Evolutionary conservation across 192 early-diverging fungal genomes (phyloP).

Genomic region (Mortierella antarctica): DNA sequence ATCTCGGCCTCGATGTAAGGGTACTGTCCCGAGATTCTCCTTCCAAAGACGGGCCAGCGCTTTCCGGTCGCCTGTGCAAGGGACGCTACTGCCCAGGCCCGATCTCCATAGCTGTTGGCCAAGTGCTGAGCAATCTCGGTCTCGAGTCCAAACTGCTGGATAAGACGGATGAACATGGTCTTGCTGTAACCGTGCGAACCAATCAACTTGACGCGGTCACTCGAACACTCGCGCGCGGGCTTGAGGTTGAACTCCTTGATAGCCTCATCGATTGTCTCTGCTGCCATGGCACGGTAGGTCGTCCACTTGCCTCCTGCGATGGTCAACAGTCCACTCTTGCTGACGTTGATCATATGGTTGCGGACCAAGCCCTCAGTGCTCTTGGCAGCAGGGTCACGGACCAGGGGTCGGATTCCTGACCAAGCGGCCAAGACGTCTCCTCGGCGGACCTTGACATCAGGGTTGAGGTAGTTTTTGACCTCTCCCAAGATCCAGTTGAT

Average conservation of each 20-base stretch:
- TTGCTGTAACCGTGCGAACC: constrained; percentile 89
- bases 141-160: constrained; percentile 96
- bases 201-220: constrained; percentile 80
- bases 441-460: constrained; percentile 96
- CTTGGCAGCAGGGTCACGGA: constrained; percentile 93
- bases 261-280: constrained; percentile 92
- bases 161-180: constrained; percentile 95
- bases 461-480: constrained; percentile 89
- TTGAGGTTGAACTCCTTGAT: constrained; percentile 78
- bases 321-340: constrained; percentile 83
- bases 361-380: constrained; percentile 94
- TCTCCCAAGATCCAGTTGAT: constrained; percentile 96
- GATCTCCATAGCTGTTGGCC: constrained; percentile 91
- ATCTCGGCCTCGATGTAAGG: constrained; percentile 97
- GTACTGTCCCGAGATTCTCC: constrained; percentile 81
- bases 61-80: constrained; percentile 78
- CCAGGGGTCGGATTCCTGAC: constrained; percentile 96
- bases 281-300: constrained; percentile 96
- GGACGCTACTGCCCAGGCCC: constrained; percentile 92
- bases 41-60: constrained; percentile 86
- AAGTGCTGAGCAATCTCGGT: constrained; percentile 92
- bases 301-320: constrained; percentile 99
- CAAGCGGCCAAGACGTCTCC: constrained; percentile 98
- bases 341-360: constrained; percentile 97
- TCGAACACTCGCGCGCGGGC: constrained; percentile 77